A percentile compares a stretch with the other conserved stretches of the same genome.
Evolutionary conservation across 2,329 filamentous ascomycete genomes (phyloP).

Genomic region (Pestalotiopsis sp.): DNA sequence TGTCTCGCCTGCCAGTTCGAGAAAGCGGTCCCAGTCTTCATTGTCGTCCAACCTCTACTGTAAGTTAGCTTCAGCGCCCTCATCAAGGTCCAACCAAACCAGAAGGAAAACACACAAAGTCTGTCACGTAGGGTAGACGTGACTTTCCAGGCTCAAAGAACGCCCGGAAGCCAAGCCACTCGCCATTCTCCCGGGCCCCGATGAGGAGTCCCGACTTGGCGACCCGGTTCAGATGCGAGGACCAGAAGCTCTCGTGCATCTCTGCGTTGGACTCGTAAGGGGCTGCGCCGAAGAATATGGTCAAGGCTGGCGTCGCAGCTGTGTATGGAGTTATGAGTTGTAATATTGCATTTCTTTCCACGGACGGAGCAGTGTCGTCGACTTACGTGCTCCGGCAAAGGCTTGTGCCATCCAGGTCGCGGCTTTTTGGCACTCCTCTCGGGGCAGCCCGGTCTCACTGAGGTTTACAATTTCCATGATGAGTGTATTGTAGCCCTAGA

Average conservation of each 20-base stretch:
- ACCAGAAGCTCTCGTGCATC: constrained; percentile 9
- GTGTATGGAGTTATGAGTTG: not conserved
- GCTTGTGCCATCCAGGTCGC: constrained; percentile 3
- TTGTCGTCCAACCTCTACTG: not conserved
- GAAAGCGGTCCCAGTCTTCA: constrained; percentile 5
- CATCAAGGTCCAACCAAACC: not conserved
- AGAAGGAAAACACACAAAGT: not conserved
- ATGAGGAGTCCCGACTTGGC: not conserved
- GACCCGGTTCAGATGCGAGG: constrained; percentile 3
- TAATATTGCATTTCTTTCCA: too few relatives aligned
- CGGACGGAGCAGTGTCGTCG: not conserved
- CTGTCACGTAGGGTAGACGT: not conserved
- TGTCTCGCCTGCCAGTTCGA: not conserved
- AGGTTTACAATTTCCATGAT: not conserved
- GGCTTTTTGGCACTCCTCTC: not conserved
- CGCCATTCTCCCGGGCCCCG: not conserved
- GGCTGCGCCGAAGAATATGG: constrained; percentile 9
- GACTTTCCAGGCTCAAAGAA: constrained; percentile 6
- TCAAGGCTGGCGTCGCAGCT: constrained; percentile 4
- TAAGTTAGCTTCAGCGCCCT: not conserved
- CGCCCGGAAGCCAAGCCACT: constrained; percentile 2
- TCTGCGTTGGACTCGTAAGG: constrained; percentile 4
- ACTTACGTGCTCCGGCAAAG: constrained; percentile 4
- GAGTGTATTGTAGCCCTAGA: not conserved
- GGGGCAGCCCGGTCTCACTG: not conserved